These are phyloP conservation scores for Sordariomycetes sp. DNA, from an alignment of 2,329 filamentous ascomycete species.

Conservation along the genomic window DNA sequence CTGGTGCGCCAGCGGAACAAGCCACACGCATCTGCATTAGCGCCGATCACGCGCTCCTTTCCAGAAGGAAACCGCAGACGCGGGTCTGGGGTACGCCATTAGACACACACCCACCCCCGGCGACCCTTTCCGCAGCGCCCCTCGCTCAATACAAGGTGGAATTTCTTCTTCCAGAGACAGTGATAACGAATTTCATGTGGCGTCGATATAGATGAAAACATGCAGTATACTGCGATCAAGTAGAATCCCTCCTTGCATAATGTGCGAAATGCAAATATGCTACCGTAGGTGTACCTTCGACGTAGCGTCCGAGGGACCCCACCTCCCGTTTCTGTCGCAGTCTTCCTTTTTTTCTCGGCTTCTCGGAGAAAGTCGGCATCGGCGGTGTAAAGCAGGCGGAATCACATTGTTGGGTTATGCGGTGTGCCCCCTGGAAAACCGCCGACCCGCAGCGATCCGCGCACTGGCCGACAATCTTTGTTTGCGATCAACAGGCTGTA, in stretches of 20 bases:
- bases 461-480: not conserved
- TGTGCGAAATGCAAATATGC: not conserved
- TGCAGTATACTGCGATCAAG: not conserved
- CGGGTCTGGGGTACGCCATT: slow-evolving; percentile 1
- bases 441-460: not conserved
- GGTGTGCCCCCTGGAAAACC: not conserved
- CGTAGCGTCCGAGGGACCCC: not conserved
- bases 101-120: not conserved
- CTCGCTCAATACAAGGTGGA: not conserved
- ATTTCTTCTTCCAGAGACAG: not conserved
- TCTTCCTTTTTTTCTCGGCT: not conserved
- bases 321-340: not conserved
- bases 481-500: not conserved
- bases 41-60: slow-evolving; percentile 4
- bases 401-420: too few species aligned
- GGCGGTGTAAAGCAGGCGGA: too few species aligned
- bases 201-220: not conserved
- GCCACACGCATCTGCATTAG: slow-evolving; percentile 5
- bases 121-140: not conserved
- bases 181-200: not conserved
- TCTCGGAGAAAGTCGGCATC: not conserved
- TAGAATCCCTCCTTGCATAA: not conserved
- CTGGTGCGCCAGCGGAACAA: not conserved
- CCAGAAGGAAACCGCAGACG: slow-evolving; percentile 5
- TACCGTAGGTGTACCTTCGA: not conserved